A percentile compares a stretch with the other conserved stretches of the same genome.
These are phyloP conservation scores for Venturia asperata DNA, from an alignment of 2,329 filamentous ascomycete genomes.

Conservation along the genomic window DNA sequence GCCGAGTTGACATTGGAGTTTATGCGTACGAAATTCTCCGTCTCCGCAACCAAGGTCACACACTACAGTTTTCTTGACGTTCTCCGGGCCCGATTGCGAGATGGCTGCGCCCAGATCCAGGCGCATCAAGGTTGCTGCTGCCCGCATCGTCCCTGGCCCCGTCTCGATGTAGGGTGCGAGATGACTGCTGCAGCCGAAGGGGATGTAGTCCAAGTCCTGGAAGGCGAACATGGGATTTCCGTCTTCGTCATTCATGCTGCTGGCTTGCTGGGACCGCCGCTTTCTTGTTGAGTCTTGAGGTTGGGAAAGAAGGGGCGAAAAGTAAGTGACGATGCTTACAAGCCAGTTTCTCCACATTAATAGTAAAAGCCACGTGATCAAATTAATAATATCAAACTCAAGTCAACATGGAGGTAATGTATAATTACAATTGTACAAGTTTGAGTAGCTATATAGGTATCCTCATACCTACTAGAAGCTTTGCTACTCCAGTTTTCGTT, in stretches of 20 bases:
- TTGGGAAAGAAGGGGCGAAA: background rate
- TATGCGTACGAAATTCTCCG: constrained; percentile 15
- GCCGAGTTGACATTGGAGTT: constrained; percentile 10
- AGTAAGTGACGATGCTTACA: background rate
- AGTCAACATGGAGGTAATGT: background rate
- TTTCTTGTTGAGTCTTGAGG: background rate
- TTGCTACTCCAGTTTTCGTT: background rate
- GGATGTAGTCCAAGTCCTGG: constrained; percentile 14
- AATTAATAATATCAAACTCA: background rate
- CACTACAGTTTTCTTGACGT: background rate
- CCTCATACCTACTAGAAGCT: background rate
- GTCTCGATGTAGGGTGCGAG: constrained; percentile 11
- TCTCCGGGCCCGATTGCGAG: background rate
- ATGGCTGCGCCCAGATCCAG: background rate
- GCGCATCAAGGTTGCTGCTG: constrained; percentile 11
- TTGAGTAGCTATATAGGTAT: background rate
- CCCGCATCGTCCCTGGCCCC: constrained; percentile 13
- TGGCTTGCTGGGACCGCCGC: background rate
- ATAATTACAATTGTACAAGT: background rate
- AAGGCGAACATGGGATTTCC: constrained; percentile 8
- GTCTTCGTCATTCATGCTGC: constrained; percentile 5
- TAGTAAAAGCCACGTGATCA: background rate
- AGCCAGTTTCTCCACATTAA: background rate
- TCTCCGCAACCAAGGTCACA: constrained; percentile 15
- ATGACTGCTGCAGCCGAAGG: constrained; percentile 13